Evolutionary conservation across 805 yeast species (phyloP).

Genomic region (Lipomyces spencermartinsiae): DNA sequence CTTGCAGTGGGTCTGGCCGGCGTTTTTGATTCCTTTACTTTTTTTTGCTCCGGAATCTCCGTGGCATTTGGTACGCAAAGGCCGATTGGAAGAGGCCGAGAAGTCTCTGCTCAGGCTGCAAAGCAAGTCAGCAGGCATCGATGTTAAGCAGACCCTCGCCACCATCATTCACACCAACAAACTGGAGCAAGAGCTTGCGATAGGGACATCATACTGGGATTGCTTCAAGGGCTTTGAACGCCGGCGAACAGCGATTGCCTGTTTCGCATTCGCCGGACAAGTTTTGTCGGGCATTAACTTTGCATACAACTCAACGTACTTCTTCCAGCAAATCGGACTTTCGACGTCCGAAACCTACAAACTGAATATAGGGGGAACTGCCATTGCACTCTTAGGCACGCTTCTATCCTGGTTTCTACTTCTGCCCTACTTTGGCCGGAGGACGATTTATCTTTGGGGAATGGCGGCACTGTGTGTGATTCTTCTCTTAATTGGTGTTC

Average conservation of each 20-base stretch:
- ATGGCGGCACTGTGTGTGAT: conserved; percentile 16
- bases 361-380: conserved; percentile 51
- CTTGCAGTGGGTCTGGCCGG: conserved; percentile 66
- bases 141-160: conserved; percentile 11
- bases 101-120: conserved; percentile 13
- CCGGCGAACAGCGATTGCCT: conserved; percentile 38
- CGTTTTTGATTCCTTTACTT: conserved; percentile 51
- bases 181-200: conserved; percentile 19
- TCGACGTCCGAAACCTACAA: conserved; percentile 50
- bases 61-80: conserved; percentile 27
- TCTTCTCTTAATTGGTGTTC: conserved; percentile 32
- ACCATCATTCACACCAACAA: conserved; percentile 22
- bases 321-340: conserved; percentile 54
- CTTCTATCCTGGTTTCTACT: conserved; percentile 37
- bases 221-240: conserved; percentile 28
- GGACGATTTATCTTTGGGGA: conserved; percentile 34
- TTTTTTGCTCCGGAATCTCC: conserved; percentile 53
- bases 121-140: conserved; percentile 5
- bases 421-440: conserved; percentile 42
- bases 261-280: conserved; percentile 49
- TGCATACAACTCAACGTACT: conserved; percentile 52
- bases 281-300: conserved; percentile 49
- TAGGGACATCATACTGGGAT: conserved; percentile 27
- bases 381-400: conserved; percentile 49
- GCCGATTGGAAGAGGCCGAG: conserved; percentile 17